These are phyloP conservation scores for Pseudocercospora ulei DNA, from an alignment of 2,329 filamentous ascomycete genomes.

Conservation along the genomic window DNA sequence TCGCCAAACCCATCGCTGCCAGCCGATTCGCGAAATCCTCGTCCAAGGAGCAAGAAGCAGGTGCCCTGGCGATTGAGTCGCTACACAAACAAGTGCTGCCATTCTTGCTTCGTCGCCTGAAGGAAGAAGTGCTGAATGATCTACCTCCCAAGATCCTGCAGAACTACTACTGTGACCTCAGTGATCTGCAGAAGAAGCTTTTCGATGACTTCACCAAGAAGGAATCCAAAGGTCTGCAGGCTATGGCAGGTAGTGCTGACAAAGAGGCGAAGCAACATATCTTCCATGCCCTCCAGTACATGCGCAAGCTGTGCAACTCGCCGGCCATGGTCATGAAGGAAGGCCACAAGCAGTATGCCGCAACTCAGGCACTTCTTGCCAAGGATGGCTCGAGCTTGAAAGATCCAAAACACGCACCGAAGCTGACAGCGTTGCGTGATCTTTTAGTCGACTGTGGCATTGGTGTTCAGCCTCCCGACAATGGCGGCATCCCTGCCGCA, in stretches of 20 bases:
- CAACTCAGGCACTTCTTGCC: slow-evolving; percentile 69
- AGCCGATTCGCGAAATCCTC: slow-evolving; percentile 95
- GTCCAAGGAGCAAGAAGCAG: slow-evolving; percentile 95
- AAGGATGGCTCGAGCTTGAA: slow-evolving; percentile 72
- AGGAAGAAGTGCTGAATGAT: slow-evolving; percentile 94
- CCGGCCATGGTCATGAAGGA: slow-evolving; percentile 94
- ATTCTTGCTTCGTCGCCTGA: slow-evolving; percentile 88
- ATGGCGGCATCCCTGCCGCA: slow-evolving; percentile 45
- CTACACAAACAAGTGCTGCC: slow-evolving; percentile 95
- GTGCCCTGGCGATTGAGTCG: slow-evolving; percentile 92
- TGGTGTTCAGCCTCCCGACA: slow-evolving; percentile 50
- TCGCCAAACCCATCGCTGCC: slow-evolving; percentile 88
- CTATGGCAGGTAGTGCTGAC: slow-evolving; percentile 73
- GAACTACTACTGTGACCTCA: slow-evolving; percentile 98
- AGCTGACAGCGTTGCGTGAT: slow-evolving; percentile 80
- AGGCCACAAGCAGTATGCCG: slow-evolving; percentile 78
- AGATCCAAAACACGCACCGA: slow-evolving; percentile 81
- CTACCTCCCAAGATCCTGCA: slow-evolving; percentile 96
- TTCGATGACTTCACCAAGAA: slow-evolving; percentile 96
- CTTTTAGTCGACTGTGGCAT: slow-evolving; percentile 98
- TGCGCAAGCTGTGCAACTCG: slow-evolving; percentile 98
- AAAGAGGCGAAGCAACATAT: slow-evolving; percentile 96
- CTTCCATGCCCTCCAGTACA: slow-evolving; percentile 97
- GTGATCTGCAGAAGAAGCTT: slow-evolving; percentile 83
- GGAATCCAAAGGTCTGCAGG: slow-evolving; percentile 76